Base-by-base conservation (phyloP, 2,329 filamentous ascomycete genomes). In the Annulohypoxylon truncatum region DNA sequence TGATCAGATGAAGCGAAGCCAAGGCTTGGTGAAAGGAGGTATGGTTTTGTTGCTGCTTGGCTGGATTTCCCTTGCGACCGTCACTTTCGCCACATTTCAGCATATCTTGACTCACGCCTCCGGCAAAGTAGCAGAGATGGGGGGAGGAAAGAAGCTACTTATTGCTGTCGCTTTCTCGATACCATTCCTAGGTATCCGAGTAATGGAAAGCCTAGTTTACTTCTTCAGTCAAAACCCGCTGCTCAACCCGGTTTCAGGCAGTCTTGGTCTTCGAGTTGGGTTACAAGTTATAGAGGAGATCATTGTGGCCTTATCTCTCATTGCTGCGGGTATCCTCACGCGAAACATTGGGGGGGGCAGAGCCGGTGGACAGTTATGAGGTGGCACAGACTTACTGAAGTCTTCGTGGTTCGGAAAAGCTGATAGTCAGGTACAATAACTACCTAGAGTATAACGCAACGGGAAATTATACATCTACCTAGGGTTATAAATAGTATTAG, bases 231-330 rank as follows among this genome's bases (percentile, higher is more conserved):
- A 67, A 33, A 68, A 65, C 42, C 47, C 31, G 12, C 40, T 55
- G 3, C 52, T 75, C 33, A 72, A 70, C 58, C 74, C 73, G 2
- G 64, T 69, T 5, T 65, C 64, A 1, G 73, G 73, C 1, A 67
- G 51, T 26, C 35, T 73, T 20, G 72, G 68, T 10, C 48, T 69
- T 8, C 55, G 62, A 22, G 63, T 75, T 5, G 72, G 70, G 2
- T 46, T 76, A 9, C 64, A 71, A 24, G 61, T 73, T 26, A 31
- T 75, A 7, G 69, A 74, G 54, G 74, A 76, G 66, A 53, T 76
- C 15, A 61, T 74, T 20, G 61, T 71, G 20, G 62, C 68, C 40
- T 15, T 71, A 1, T 33, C 62, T 7, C 66, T 72, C 13, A 28
- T 74, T n/a, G 53, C 52, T n/a, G 68, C 60, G 7, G 73, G 73